Evolutionary conservation across 1,284 basidiomycete genomes (phyloP).

Genomic region (Cryptococcus floricola): DNA sequence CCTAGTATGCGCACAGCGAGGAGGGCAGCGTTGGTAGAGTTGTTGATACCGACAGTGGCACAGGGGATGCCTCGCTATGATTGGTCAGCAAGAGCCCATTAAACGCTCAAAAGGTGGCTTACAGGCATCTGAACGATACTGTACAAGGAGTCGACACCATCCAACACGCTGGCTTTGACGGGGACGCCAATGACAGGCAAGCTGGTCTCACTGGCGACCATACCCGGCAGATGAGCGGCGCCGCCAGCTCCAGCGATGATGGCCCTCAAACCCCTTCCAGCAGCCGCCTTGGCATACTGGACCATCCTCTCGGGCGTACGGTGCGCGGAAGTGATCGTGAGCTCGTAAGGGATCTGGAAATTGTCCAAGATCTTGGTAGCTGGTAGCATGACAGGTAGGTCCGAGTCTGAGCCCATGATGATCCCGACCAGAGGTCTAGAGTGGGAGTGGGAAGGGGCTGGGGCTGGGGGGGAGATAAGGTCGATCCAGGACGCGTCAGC

Average conservation of each 20-base stretch:
- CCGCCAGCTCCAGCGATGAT: constrained; percentile 97
- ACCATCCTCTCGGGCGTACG: constrained; percentile 86
- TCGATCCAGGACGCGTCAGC: constrained; percentile 54
- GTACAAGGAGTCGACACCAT: constrained; percentile 93
- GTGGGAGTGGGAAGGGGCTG: constrained; percentile 53
- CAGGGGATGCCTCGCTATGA: constrained; percentile 87
- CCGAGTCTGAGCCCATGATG: constrained; percentile 99
- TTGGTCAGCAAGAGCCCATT: neutral
- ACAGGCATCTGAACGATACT: constrained; percentile 99
- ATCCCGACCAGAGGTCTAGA: constrained; percentile 79
- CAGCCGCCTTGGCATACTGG: constrained; percentile 74
- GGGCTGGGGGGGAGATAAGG: constrained; percentile 55
- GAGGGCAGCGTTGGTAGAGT: constrained; percentile 88
- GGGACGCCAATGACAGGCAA: constrained; percentile 95
- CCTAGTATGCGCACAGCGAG: constrained; percentile 86
- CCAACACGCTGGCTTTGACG: constrained; percentile 88
- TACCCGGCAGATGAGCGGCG: constrained; percentile 94
- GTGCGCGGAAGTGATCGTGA: constrained; percentile 81
- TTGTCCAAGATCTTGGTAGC: constrained; percentile 78
- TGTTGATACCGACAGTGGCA: constrained; percentile 96
- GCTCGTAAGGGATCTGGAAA: constrained; percentile 83
- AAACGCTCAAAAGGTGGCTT: constrained; percentile 41
- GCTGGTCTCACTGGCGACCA: constrained; percentile 92
- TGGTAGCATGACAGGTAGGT: constrained; percentile 86
- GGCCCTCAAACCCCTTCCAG: constrained; percentile 65